Evolutionary conservation across 768 basidiomycete species (phyloP).

Genomic region (Sistotremastrum suecicum): DNA sequence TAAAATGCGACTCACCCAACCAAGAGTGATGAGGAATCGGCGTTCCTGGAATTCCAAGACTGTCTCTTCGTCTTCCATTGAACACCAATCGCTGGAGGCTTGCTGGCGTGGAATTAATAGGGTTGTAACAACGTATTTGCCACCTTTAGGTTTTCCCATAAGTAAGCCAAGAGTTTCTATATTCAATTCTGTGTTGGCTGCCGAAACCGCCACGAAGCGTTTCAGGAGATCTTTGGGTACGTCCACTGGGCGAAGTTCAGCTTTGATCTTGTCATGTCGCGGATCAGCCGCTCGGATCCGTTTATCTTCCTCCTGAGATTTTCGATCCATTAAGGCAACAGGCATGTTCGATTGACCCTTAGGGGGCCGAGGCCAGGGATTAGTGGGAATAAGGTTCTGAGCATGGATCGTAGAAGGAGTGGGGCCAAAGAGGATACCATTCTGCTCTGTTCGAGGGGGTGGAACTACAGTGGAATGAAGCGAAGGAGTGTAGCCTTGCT

Average conservation of each 20-base stretch:
- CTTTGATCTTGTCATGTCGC: slow-evolving; percentile 18
- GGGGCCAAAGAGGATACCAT: slow-evolving; percentile 4
- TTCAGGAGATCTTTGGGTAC: slow-evolving; percentile 64
- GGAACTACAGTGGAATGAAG: slow-evolving; percentile 44
- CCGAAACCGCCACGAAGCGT: slow-evolving; percentile 64
- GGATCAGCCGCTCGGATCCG: not conserved
- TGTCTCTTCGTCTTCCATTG: slow-evolving; percentile 82
- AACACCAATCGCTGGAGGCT: slow-evolving; percentile 83
- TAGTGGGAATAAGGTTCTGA: slow-evolving; percentile 17
- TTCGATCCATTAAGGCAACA: too few relatives aligned
- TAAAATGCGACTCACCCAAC: slow-evolving; percentile 52
- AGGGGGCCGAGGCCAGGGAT: slow-evolving; percentile 12
- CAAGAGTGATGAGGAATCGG: slow-evolving; percentile 69
- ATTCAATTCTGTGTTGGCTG: slow-evolving; percentile 62
- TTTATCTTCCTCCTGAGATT: too few relatives aligned
- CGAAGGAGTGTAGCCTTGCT: slow-evolving; percentile 67
- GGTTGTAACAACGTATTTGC: slow-evolving; percentile 60
- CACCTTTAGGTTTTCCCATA: slow-evolving; percentile 49
- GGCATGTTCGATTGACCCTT: too few relatives aligned
- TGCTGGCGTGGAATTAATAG: slow-evolving; percentile 81
- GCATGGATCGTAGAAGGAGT: slow-evolving; percentile 22
- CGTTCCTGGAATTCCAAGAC: slow-evolving; percentile 78
- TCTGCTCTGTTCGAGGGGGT: slow-evolving; percentile 25
- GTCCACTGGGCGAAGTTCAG: slow-evolving; percentile 44
- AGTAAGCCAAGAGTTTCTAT: slow-evolving; percentile 81